Evolutionary conservation across 1,284 basidiomycete genomes (phyloP).

Genomic region (Irpex sp.): DNA sequence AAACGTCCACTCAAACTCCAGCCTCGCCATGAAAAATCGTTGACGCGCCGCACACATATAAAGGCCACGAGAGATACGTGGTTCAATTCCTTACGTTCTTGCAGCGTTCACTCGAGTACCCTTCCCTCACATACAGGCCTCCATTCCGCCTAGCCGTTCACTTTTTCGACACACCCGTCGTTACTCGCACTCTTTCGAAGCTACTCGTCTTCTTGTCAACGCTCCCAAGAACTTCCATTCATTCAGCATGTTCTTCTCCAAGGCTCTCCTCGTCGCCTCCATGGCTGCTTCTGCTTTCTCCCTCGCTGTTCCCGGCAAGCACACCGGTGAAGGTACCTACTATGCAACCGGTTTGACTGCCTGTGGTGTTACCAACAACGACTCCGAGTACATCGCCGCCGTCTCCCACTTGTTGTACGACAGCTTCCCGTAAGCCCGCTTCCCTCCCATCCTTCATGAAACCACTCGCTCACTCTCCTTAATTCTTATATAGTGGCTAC

Average conservation of each 20-base stretch:
- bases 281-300: constrained; percentile 37
- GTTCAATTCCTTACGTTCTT: constrained; percentile 1
- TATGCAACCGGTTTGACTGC: constrained; percentile 34
- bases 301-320: constrained; percentile 18
- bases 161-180: neutral
- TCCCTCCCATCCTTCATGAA: neutral
- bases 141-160: neutral
- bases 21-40: neutral
- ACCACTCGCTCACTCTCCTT: neutral
- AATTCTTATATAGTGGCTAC: constrained; percentile 19
- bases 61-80: neutral
- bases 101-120: neutral
- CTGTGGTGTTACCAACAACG: constrained; percentile 31
- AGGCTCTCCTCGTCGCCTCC: constrained; percentile 41
- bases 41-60: neutral
- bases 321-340: constrained; percentile 43
- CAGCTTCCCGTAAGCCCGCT: constrained; percentile 25
- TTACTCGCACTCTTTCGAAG: neutral
- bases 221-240: neutral
- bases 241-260: constrained; percentile 28
- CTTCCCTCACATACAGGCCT: neutral
- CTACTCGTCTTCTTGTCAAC: neutral
- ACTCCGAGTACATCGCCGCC: constrained; percentile 30
- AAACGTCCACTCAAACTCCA: neutral
- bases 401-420: constrained; percentile 30